These are phyloP conservation scores for Pseudofabraea citricarpa DNA, from an alignment of 2,329 filamentous ascomycete species.

Conservation along the genomic window DNA sequence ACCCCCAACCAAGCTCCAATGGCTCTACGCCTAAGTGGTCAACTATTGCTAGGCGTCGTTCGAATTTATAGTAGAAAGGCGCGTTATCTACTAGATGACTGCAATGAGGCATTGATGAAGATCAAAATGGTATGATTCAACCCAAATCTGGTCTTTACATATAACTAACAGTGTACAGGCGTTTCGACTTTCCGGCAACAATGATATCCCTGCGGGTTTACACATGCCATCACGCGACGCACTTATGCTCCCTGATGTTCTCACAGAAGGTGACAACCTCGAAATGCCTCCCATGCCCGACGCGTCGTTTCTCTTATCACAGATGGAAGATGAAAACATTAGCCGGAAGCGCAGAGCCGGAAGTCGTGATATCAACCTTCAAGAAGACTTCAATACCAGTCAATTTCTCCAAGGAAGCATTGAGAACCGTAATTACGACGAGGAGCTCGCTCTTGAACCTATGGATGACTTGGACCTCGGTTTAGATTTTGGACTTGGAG, in stretches of 20 bases:
- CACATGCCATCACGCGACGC: slow-evolving; percentile 79
- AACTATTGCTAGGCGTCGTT: slow-evolving; percentile 91
- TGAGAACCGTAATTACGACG: slow-evolving; percentile 42
- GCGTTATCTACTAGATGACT: slow-evolving; percentile 92
- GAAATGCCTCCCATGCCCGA: slow-evolving; percentile 80
- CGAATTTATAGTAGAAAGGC: slow-evolving; percentile 97
- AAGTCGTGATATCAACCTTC: slow-evolving; percentile 62
- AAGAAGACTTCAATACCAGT: slow-evolving; percentile 67
- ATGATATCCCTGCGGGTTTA: slow-evolving; percentile 83
- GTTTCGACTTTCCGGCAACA: slow-evolving; percentile 89
- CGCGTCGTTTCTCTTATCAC: slow-evolving; percentile 76
- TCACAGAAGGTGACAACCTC: slow-evolving; percentile 84
- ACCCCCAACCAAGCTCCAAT: slow-evolving; percentile 90
- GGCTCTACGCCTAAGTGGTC: slow-evolving; percentile 87
- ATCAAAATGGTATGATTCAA: slow-evolving; percentile 82
- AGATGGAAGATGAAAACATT: slow-evolving; percentile 59
- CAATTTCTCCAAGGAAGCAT: slow-evolving; percentile 73
- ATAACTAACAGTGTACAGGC: slow-evolving; percentile 54
- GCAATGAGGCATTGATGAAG: slow-evolving; percentile 94
- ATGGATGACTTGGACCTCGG: slow-evolving; percentile 67
- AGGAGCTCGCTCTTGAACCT: slow-evolving; percentile 46
- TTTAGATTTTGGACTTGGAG: slow-evolving; percentile 67
- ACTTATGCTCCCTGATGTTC: slow-evolving; percentile 82
- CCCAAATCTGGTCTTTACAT: background rate
- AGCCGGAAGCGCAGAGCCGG: slow-evolving; percentile 53